Conservation (phyloP, 2,329 filamentous ascomycete genomes). For the Sporothrix schenckii region DNA sequence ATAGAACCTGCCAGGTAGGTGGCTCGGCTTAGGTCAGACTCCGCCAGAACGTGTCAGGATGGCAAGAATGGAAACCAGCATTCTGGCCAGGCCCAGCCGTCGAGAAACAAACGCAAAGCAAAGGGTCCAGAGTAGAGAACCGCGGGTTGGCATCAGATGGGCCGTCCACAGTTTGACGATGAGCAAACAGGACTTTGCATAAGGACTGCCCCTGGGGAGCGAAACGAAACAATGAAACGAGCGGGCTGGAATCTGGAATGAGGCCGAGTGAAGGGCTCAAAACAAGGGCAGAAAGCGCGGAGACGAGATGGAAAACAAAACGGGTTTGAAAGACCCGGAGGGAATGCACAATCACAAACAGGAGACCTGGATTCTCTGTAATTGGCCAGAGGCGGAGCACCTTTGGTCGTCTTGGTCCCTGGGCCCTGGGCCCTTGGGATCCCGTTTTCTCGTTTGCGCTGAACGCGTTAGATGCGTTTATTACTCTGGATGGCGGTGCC, state of each 20-base stretch:
- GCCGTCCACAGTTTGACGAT: background rate
- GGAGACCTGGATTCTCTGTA: background rate
- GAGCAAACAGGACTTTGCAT: conserved; percentile 11
- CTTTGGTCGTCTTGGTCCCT: background rate
- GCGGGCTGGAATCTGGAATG: conserved; percentile 25
- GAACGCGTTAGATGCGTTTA: conserved; percentile 2
- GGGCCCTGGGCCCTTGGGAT: background rate
- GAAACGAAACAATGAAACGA: conserved; percentile 27
- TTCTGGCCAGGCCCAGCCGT: background rate
- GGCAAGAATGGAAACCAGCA: conserved; percentile 4
- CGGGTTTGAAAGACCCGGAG: background rate
- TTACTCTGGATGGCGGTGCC: background rate
- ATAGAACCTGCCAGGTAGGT: background rate
- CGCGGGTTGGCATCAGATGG: background rate
- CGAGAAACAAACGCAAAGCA: conserved; percentile 15
- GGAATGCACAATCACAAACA: background rate
- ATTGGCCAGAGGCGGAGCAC: background rate
- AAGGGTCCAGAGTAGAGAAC: too few species aligned
- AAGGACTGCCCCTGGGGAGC: conserved; percentile 11
- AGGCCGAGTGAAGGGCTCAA: conserved; percentile 2
- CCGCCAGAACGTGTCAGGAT: background rate
- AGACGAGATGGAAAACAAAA: background rate
- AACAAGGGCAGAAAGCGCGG: background rate
- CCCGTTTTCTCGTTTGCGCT: conserved; percentile 8
- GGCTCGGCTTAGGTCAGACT: background rate